These are phyloP conservation scores for Mortierella sp. DNA, from an alignment of 371 early-diverging fungal genomes.

Conservation along the genomic window DNA sequence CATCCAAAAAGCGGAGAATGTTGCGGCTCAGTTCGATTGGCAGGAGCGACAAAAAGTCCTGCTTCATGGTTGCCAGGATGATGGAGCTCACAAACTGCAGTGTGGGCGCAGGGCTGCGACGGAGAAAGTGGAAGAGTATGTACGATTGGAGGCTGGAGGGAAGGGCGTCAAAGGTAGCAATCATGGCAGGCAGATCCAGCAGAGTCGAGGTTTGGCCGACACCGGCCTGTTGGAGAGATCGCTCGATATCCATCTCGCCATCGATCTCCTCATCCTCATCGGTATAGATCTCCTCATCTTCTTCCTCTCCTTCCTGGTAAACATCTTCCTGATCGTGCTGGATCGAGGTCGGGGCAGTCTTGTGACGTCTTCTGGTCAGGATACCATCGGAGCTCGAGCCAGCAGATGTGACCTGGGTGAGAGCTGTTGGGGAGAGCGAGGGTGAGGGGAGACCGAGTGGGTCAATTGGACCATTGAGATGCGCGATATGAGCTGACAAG, in stretches of 20 bases:
- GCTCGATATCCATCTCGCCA: slow-evolving; percentile 42
- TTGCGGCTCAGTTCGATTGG: slow-evolving; percentile 84
- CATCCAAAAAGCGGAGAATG: slow-evolving; percentile 85
- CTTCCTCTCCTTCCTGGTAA: slow-evolving; percentile 31
- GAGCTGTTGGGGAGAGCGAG: slow-evolving; percentile 59
- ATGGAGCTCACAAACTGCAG: slow-evolving; percentile 86
- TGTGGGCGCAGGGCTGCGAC: slow-evolving; percentile 74
- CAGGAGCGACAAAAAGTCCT: slow-evolving; percentile 87
- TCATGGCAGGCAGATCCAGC: slow-evolving; percentile 63
- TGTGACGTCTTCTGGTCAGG: slow-evolving; percentile 41
- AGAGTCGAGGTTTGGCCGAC: slow-evolving; percentile 53
- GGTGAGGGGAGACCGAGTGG: slow-evolving; percentile 62
- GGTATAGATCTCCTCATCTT: slow-evolving; percentile 23
- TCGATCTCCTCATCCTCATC: slow-evolving; percentile 16
- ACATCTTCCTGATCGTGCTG: slow-evolving; percentile 15
- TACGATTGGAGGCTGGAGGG: slow-evolving; percentile 79
- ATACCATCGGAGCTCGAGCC: slow-evolving; percentile 26
- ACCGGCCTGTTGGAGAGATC: slow-evolving; percentile 38
- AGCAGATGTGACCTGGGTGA: slow-evolving; percentile 30
- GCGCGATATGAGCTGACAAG: slow-evolving; percentile 30
- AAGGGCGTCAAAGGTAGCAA: slow-evolving; percentile 73
- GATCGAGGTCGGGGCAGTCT: slow-evolving; percentile 42
- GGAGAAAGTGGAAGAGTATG: slow-evolving; percentile 80
- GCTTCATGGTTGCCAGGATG: slow-evolving; percentile 84
- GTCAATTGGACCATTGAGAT: slow-evolving; percentile 47